Base-by-base conservation (phyloP, 768 basidiomycete genomes). In the Heimioporus sp. region DNA sequence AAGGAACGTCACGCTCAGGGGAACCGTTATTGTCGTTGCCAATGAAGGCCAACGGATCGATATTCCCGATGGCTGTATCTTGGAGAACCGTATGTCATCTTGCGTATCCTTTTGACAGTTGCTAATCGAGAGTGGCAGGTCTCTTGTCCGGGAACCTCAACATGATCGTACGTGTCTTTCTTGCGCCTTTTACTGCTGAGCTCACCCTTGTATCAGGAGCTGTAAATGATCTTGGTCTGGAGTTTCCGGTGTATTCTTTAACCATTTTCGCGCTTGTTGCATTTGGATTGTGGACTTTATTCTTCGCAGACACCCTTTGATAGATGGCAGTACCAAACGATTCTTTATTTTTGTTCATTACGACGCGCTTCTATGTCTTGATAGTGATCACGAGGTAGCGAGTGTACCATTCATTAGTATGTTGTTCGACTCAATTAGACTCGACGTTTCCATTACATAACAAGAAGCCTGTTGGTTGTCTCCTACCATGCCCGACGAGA, bases 41-140 rank as follows among this genome's bases (percentile, higher is more conserved):
- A 89, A 85, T 62, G 89, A 90, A 63, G 87, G 87, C 10, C 79
- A 82, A 60, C 77, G 80, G 50, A 90, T 90, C 49, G 80, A 85
- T 61, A 82, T 90, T 41, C 88, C 87, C 20, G 87, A 90, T 57
- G 87, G 86, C 2, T 81, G 84, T 55, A 76, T 83, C 55, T 69
- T 87, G 47, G 86, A 87, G 69, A 86, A 86, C 73, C 78, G 82
- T 80, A 45, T 40, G 78, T 65, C 5, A 36, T 43, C 20, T 38
- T 48, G 24, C 24, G 24, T 24, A 11, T 34, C 1, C 2, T 36
- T 8, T 11, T 30, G 11, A 20, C 58, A 41, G 54, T 60, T 55
- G 56, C 58, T 59, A 21, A 66, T 24, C 13, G 11, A 21, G 11
- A 20, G 13, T 10, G 58, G 10, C 52, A 78, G 82, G 85, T 59